Percentiles rank a stretch among this genome's conserved stretches.
These are phyloP conservation scores for Cucurbita maxima DNA, from an alignment of 306 rosid genomes.

Conservation along the genomic window DNA sequence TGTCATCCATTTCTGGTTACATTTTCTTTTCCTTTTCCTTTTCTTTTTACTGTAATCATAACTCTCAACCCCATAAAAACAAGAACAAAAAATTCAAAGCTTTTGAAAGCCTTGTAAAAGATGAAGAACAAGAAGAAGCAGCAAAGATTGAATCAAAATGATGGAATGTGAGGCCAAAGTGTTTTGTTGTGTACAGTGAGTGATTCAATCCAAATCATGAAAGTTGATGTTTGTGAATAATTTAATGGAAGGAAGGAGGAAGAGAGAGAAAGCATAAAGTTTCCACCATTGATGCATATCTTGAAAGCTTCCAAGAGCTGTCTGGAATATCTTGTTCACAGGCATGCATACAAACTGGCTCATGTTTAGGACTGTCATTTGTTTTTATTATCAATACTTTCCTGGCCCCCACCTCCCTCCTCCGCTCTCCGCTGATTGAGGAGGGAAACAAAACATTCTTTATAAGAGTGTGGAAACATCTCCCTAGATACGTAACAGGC, in stretches of 20 bases:
- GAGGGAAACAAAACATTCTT: too few relatives aligned
- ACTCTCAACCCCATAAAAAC: background rate
- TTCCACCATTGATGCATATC: constrained; percentile 37
- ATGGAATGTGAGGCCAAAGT: background rate
- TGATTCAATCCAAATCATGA: background rate
- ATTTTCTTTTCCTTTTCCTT: background rate
- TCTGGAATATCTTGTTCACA: constrained; percentile 79
- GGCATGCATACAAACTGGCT: constrained; percentile 44
- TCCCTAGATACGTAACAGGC: too few relatives aligned
- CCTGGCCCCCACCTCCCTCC: background rate
- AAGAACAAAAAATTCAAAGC: background rate
- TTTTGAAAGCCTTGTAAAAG: background rate
- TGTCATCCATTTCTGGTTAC: background rate
- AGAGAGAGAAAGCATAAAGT: constrained; percentile 28
- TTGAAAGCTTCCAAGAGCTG: constrained; percentile 36
- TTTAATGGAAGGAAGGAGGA: background rate
- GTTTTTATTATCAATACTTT: constrained; percentile 21
- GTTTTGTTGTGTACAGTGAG: background rate
- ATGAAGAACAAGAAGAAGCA: background rate
- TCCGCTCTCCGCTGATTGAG: too few relatives aligned
- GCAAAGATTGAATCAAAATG: background rate
- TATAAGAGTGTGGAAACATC: too few relatives aligned
- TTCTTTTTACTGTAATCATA: background rate
- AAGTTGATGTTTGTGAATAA: background rate
- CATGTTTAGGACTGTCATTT: constrained; percentile 20